A percentile compares a stretch with the other conserved stretches of the same genome.
Evolutionary conservation across 495 filamentous ascomycete species (phyloP).

Genomic region (Mytilinidion resinicola): DNA sequence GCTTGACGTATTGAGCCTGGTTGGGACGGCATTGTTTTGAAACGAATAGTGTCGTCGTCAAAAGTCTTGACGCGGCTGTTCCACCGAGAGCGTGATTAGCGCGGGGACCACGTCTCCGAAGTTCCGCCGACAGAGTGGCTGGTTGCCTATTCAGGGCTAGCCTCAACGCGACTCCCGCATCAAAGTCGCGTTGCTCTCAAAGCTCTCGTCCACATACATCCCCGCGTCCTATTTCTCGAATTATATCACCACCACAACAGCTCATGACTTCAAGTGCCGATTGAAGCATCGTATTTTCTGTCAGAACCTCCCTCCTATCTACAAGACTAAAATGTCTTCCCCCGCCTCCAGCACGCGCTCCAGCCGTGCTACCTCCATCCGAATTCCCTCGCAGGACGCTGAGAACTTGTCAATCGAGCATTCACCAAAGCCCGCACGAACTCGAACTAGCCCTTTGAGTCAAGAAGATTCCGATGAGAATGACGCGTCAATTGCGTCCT

Average conservation of each 20-base stretch:
- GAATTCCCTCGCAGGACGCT: not conserved
- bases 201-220: not conserved
- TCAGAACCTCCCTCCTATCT: not conserved
- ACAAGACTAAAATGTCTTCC: not conserved
- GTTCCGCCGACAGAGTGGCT: too few species aligned
- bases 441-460: not conserved
- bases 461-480: not conserved
- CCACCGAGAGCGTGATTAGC: too few species aligned
- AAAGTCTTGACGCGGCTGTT: too few species aligned
- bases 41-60: not conserved
- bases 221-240: not conserved
- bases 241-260: not conserved
- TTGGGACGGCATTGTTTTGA: conserved; percentile 26
- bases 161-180: too few species aligned
- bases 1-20: conserved; percentile 38
- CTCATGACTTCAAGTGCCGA: not conserved
- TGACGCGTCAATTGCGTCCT: not conserved
- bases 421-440: not conserved
- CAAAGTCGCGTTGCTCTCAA: not conserved
- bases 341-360: not conserved
- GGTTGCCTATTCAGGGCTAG: too few species aligned
- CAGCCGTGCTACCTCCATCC: not conserved
- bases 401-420: not conserved
- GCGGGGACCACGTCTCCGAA: too few species aligned
- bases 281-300: not conserved